Percentiles rank a stretch among this genome's conserved stretches.
These are phyloP conservation scores for Fusarium pseudocircinatum DNA, from an alignment of 2,329 filamentous ascomycete genomes.

Conservation along the genomic window DNA sequence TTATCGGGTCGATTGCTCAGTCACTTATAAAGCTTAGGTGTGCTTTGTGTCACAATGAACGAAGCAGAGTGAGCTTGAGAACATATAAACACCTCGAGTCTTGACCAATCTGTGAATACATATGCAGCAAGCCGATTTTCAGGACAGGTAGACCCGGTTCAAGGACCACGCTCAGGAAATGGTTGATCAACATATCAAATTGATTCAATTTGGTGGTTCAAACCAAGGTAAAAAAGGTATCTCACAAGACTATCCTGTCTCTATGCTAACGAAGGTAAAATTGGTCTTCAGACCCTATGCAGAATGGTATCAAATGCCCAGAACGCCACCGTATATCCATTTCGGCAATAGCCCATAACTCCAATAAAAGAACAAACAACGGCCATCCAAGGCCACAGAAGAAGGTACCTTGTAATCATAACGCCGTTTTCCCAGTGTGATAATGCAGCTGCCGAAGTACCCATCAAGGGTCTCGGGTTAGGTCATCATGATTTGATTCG, in stretches of 20 bases:
- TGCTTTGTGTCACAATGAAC: not conserved
- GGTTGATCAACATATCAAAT: not conserved
- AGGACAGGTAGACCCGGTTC: not conserved
- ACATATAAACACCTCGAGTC: not conserved
- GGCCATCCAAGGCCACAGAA: slow-evolving; percentile 10
- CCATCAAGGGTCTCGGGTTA: slow-evolving; percentile 20
- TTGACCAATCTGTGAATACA: not conserved
- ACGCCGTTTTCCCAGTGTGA: slow-evolving; percentile 15
- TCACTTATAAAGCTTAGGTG: not conserved
- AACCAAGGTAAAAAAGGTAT: slow-evolving; percentile 13
- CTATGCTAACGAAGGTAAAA: slow-evolving; percentile 33
- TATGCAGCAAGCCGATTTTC: not conserved
- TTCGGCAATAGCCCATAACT: slow-evolving; percentile 26
- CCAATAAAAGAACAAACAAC: slow-evolving; percentile 14
- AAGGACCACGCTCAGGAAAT: not conserved
- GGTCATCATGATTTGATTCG: not conserved
- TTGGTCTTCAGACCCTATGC: slow-evolving; percentile 26
- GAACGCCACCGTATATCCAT: slow-evolving; percentile 34
- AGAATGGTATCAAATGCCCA: slow-evolving; percentile 44
- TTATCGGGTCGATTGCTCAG: not conserved
- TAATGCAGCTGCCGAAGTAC: slow-evolving; percentile 13
- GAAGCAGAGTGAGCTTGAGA: not conserved
- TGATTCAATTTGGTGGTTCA: slow-evolving; percentile 18
- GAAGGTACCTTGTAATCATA: slow-evolving; percentile 4
- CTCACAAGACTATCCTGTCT: slow-evolving; percentile 24